Evolutionary conservation across 2,329 filamentous ascomycete species (phyloP).

Genomic region (Calonectria ilicicola): DNA sequence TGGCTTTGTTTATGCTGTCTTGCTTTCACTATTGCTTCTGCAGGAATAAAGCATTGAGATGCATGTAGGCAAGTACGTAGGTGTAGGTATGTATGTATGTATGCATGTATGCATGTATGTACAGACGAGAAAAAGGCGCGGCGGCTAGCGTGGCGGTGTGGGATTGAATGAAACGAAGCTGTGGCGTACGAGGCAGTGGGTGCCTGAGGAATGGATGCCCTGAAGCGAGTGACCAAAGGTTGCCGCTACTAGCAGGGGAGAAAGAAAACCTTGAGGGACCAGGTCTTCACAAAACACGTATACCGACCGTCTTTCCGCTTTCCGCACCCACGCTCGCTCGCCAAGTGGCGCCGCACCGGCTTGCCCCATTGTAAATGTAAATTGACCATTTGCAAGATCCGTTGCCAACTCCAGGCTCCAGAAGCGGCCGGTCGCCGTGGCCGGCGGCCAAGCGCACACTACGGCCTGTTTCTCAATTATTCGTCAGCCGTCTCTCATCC

Average conservation of each 20-base stretch:
- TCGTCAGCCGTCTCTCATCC: not conserved
- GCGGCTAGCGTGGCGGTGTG: slow-evolving; percentile 2
- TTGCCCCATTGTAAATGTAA: slow-evolving; percentile 10
- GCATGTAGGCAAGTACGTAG: not conserved
- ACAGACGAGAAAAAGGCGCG: not conserved
- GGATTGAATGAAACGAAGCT: not conserved
- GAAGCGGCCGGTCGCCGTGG: not conserved
- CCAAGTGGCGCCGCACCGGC: slow-evolving; percentile 38
- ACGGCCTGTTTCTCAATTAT: not conserved
- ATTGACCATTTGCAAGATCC: slow-evolving; percentile 6
- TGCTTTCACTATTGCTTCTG: no score
- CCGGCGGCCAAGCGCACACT: not conserved
- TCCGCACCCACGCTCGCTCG: slow-evolving; percentile 27
- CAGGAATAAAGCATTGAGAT: not conserved
- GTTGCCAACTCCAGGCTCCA: not conserved
- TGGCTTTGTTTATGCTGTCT: no score
- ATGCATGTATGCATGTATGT: not conserved
- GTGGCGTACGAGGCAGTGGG: slow-evolving; percentile 5
- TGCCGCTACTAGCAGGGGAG: not conserved
- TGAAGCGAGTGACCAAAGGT: not conserved
- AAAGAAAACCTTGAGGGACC: not conserved
- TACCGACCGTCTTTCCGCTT: not conserved
- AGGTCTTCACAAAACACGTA: slow-evolving; percentile 2
- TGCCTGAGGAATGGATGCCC: slow-evolving; percentile 6
- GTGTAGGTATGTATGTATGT: no score